Conservation (phyloP, 441 rosid genomes). For the Heliophila coronopifolia region DNA sequence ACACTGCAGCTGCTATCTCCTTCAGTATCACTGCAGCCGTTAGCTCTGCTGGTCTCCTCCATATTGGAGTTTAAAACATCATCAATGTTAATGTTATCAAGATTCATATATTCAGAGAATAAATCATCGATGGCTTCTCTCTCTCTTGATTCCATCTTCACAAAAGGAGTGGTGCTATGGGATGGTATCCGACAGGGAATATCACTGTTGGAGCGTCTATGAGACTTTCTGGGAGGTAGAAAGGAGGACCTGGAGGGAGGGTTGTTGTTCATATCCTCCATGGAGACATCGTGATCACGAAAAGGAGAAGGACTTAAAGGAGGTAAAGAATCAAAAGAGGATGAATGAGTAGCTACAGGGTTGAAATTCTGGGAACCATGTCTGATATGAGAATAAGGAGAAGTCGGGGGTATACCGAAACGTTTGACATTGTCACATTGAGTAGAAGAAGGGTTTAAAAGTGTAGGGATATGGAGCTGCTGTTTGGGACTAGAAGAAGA, state of each 20-base stretch:
- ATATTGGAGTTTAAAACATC: slow-evolving; percentile 75
- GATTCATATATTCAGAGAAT: slow-evolving; percentile 85
- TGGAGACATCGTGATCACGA: slow-evolving; percentile 43
- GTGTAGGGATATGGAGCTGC: slow-evolving; percentile 34
- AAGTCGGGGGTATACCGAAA: slow-evolving; percentile 72
- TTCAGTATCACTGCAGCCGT: slow-evolving; percentile 88
- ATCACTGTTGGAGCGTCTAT: slow-evolving; percentile 82
- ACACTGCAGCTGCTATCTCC: slow-evolving; percentile 67
- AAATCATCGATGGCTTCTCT: slow-evolving; percentile 75
- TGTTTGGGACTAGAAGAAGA: slow-evolving; percentile 44
- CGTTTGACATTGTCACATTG: slow-evolving; percentile 42
- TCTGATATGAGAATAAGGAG: slow-evolving; percentile 76
- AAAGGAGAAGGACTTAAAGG: slow-evolving; percentile 72
- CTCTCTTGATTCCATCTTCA: slow-evolving; percentile 63
- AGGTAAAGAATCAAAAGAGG: slow-evolving; percentile 67
- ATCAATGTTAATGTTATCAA: slow-evolving; percentile 72
- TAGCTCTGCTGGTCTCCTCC: slow-evolving; percentile 76
- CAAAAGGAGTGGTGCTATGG: slow-evolving; percentile 48
- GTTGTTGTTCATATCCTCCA: slow-evolving; percentile 45
- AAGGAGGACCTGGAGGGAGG: too few species aligned
- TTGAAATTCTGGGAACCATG: slow-evolving; percentile 41
- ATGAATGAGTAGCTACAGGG: slow-evolving; percentile 57
- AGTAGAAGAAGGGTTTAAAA: slow-evolving; percentile 46
- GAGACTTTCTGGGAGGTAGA: slow-evolving; percentile 78
- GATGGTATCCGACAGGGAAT: too few species aligned